Evolutionary conservation across 2,329 filamentous ascomycete species (phyloP).

Genomic region (Plectosphaerella plurivora): DNA sequence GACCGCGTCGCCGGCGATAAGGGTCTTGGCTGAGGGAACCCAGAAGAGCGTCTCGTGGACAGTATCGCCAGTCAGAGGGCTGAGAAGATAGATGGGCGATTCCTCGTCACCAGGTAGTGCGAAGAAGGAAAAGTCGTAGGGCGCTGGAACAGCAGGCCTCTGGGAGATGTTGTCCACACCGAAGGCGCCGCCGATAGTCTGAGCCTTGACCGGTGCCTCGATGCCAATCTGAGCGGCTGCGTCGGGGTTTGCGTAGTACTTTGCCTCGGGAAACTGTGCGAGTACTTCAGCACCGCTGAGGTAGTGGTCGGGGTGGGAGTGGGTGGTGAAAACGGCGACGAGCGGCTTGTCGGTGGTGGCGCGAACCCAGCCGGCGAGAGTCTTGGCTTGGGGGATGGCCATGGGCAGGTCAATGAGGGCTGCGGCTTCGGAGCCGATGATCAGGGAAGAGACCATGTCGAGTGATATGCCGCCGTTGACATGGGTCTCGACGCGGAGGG

Average conservation of each 20-base stretch:
- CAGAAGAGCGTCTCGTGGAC: slow-evolving; percentile 6
- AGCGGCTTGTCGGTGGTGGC: slow-evolving; percentile 9
- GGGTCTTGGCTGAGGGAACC: slow-evolving; percentile 4
- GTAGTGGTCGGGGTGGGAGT: slow-evolving; percentile 7
- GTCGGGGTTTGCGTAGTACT: slow-evolving; percentile 7
- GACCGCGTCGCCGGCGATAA: slow-evolving; percentile 7
- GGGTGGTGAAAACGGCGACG: slow-evolving; percentile 3
- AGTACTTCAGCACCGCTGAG: slow-evolving; percentile 6
- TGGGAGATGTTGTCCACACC: slow-evolving; percentile 2
- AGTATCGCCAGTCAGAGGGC: slow-evolving; percentile 3
- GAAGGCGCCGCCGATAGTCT: not conserved
- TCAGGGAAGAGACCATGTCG: slow-evolving; percentile 7
- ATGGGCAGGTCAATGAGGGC: slow-evolving; percentile 5
- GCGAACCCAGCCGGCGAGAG: slow-evolving; percentile 4
- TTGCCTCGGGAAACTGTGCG: slow-evolving; percentile 3
- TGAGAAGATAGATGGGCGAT: slow-evolving; percentile 4
- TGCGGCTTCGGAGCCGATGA: slow-evolving; percentile 6
- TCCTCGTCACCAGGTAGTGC: slow-evolving; percentile 4
- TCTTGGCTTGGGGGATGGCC: not conserved
- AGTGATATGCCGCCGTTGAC: slow-evolving; percentile 3
- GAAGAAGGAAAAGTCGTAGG: slow-evolving; percentile 8
- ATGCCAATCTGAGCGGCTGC: not conserved
- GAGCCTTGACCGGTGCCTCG: slow-evolving; percentile 4
- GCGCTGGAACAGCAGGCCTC: not conserved
- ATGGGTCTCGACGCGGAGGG: not conserved